Evolutionary conservation across 75 land plant species (phyloP), one percentile per base, ranked within the genome.

Genomic region (Chamaecyparis obtusa): DNA sequence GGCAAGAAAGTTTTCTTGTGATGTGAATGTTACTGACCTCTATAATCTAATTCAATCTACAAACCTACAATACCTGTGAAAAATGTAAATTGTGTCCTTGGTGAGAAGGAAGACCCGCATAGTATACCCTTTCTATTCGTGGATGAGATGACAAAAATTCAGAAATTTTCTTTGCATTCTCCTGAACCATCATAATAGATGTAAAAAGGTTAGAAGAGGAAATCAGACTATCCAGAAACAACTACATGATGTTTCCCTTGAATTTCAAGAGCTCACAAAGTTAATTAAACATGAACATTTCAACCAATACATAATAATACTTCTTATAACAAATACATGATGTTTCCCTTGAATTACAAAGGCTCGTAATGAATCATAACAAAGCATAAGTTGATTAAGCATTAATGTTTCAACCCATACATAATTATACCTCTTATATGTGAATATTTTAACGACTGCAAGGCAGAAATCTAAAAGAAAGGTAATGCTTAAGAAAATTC

Each of bases 81-180:
- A 89, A 98, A 83, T 98, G 99, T n/a, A 98, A 90, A 84, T 88
- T 88, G 67, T 88, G 96, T 33, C 99, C 99, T 54, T 94, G 95
- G 84, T 98, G 99, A 37, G 36, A 85, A 43, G 93, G 96, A 75
- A 98, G 97, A 43, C 99, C 99, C 30, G 99, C 96, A 95, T 98
- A 98, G 88, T 93, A 91, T 17, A 98, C 97, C 87, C 90, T 89
- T 89, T 90, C 89, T 41, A 96, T 88, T 60, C 92, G 86, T 49
- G 97, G 97, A 87, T 98, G 97, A 64, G 95, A 85, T 36, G 91
- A 85, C 43, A 98, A 91, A 90, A 90, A 97, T 89, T 98, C 99
- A 64, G 99, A 96, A 90, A 98, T 93, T 90, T 95, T 94, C 83
- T 95, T 99, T 36, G 99, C 99, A 94, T 95, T 98, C 2, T 90